These are phyloP conservation scores for Quercus phellos DNA, from an alignment of 331 rosid genomes.

Conservation along the genomic window DNA sequence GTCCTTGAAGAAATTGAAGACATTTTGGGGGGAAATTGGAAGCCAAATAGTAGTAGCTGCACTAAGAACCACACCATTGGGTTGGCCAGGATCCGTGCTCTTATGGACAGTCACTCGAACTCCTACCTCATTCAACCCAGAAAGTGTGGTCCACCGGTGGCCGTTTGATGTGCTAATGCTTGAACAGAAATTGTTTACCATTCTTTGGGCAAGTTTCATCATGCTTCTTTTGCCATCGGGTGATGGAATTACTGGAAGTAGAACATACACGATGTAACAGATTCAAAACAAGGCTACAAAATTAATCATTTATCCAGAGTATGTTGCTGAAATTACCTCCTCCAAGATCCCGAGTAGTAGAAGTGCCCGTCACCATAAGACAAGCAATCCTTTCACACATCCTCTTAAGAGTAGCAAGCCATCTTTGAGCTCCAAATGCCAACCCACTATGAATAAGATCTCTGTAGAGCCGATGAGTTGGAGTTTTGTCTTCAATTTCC, in stretches of 20 bases:
- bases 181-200: slow-evolving; percentile 77
- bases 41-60: slow-evolving; percentile 96
- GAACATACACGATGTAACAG: neutral
- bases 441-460: slow-evolving; percentile 58
- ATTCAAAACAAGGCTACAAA: neutral
- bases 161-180: slow-evolving; percentile 73
- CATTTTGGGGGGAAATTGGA: slow-evolving; percentile 71
- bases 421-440: slow-evolving; percentile 86
- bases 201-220: slow-evolving; percentile 95
- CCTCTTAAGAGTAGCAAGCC: slow-evolving; percentile 74
- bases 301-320: neutral
- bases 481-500: slow-evolving; percentile 71
- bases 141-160: slow-evolving; percentile 76
- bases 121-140: slow-evolving; percentile 73
- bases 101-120: slow-evolving; percentile 70
- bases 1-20: slow-evolving; percentile 86
- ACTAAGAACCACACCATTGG: slow-evolving; percentile 78
- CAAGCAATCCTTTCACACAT: slow-evolving; percentile 89
- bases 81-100: slow-evolving; percentile 80
- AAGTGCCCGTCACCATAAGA: slow-evolving; percentile 57
- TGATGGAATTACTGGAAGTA: slow-evolving; percentile 65
- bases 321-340: slow-evolving; percentile 46
- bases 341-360: slow-evolving; percentile 70
- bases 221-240: slow-evolving; percentile 84
- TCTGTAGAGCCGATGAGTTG: slow-evolving; percentile 63